Evolutionary conservation across 371 early-diverging fungal genomes (phyloP).

Genomic region (Rhizopus sp.): DNA sequence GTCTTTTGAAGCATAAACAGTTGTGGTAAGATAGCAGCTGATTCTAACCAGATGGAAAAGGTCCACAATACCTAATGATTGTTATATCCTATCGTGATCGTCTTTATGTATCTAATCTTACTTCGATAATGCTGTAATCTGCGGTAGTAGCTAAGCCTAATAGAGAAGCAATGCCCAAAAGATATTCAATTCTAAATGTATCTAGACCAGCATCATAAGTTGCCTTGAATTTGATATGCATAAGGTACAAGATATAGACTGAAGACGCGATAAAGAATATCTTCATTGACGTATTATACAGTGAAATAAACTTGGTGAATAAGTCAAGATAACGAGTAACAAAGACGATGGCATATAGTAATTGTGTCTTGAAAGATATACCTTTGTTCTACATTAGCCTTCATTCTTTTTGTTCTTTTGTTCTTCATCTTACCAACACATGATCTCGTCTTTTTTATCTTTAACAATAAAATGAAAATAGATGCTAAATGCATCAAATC

Average conservation of each 20-base stretch:
- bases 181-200: constrained; percentile 87
- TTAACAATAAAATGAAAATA: constrained; percentile 87
- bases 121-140: constrained; percentile 74
- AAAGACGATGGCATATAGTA: constrained; percentile 92
- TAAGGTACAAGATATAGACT: constrained; percentile 87
- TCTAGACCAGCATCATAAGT: constrained; percentile 94
- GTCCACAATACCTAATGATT: constrained; percentile 80
- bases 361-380: constrained; percentile 97
- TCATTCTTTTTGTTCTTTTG: too few relatives aligned
- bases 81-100: not conserved
- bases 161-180: constrained; percentile 77
- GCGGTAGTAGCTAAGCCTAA: constrained; percentile 77
- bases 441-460: constrained; percentile 86
- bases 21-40: constrained; percentile 99
- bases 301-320: constrained; percentile 66
- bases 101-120: constrained; percentile 20
- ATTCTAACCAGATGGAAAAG: constrained; percentile 96
- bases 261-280: constrained; percentile 89
- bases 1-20: constrained; percentile 96
- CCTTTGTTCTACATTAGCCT: constrained; percentile 48
- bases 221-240: constrained; percentile 84
- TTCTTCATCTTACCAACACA: constrained; percentile 68
- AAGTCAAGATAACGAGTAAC: constrained; percentile 95
- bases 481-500: constrained; percentile 96
- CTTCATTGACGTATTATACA: constrained; percentile 98